phyloP scores from a whole-genome alignment of 2,329 filamentous ascomycete species.

The Plenodomus biglobosus region DNA sequence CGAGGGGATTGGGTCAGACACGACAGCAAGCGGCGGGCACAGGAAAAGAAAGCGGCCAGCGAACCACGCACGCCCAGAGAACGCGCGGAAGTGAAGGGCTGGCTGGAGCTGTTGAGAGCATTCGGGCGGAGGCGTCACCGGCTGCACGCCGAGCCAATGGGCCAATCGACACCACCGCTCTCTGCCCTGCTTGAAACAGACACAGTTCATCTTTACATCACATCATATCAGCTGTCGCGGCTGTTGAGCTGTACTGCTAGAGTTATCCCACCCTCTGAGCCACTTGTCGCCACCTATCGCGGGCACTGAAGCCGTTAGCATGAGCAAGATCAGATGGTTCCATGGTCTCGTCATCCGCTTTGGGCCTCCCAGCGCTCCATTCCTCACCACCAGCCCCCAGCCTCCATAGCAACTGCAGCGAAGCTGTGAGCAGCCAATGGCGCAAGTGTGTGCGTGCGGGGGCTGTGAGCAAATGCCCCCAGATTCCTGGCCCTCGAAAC shows the following conservation, averaged over 20 bases:
- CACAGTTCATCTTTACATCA: neutral
- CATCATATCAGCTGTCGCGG: too few relatives aligned
- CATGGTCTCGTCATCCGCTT: neutral
- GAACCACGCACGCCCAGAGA: neutral
- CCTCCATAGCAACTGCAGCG: neutral
- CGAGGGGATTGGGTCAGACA: neutral
- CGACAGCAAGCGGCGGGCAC: neutral
- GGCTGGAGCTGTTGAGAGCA: constrained; percentile 14
- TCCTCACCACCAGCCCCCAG: neutral
- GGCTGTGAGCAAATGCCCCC: neutral
- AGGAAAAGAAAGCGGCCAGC: neutral
- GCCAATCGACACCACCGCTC: neutral
- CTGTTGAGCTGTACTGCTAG: too few relatives aligned
- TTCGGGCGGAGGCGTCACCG: neutral
- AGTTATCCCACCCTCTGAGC: too few relatives aligned
- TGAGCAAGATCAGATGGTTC: neutral
- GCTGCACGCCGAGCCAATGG: constrained; percentile 4
- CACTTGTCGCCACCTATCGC: constrained; percentile 1
- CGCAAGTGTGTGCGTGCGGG: neutral
- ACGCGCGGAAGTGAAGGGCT: constrained; percentile 6
- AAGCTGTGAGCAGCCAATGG: neutral
- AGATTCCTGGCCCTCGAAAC: too few relatives aligned
- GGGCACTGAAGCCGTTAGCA: neutral
- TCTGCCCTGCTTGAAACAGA: too few relatives aligned
- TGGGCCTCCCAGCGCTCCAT: neutral